Conservation (phyloP, 163 green algal genomes). For the Volvox carteri region DNA sequence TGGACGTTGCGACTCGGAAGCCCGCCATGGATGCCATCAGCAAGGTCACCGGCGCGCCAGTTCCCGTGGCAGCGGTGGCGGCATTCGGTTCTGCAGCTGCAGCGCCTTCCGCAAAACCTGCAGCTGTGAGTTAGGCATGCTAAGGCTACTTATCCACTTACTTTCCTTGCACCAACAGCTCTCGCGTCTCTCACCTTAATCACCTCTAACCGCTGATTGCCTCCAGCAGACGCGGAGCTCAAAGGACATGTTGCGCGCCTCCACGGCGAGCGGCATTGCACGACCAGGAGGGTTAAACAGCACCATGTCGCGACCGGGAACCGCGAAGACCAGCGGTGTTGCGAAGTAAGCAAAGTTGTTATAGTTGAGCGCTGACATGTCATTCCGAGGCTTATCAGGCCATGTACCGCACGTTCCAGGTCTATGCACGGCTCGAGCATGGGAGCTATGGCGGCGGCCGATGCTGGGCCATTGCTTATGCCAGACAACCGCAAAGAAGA, state of each 20-base stretch:
- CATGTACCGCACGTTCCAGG: slow-evolving; percentile 14
- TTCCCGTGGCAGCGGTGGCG: neutral
- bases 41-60: slow-evolving; percentile 49
- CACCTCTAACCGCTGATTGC: neutral
- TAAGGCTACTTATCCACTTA: neutral
- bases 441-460: neutral
- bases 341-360: slow-evolving; percentile 6
- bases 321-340: slow-evolving; percentile 21
- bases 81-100: neutral
- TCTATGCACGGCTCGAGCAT: neutral
- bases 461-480: slow-evolving; percentile 68
- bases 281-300: neutral
- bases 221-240: slow-evolving; percentile 18
- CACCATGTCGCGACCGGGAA: neutral
- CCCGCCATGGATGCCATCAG: slow-evolving; percentile 47
- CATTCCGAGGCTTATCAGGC: no score
- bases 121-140: neutral
- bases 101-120: neutral
- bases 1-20: slow-evolving; percentile 41
- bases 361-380: no score
- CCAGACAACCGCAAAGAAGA: slow-evolving; percentile 84
- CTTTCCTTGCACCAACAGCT: neutral
- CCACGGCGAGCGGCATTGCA: slow-evolving; percentile 10
- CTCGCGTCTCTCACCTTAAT: no score
- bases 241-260: slow-evolving; percentile 16